phyloP scores from a whole-genome alignment of 2,329 filamentous ascomycete genomes.

The Venturia carpophila region DNA sequence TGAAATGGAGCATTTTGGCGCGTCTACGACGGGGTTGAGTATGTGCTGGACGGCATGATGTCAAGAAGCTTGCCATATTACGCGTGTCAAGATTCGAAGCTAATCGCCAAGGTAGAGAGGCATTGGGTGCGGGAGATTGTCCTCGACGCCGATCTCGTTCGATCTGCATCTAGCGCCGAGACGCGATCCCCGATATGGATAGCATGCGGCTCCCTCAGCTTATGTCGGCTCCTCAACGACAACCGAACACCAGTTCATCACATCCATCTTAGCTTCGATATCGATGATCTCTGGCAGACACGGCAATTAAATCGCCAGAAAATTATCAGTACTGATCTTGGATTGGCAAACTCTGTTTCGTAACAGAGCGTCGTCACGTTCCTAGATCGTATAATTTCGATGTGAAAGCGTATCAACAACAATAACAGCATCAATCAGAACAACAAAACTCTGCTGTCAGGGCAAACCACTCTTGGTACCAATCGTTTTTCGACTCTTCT shows the following conservation, averaged over 20 bases:
- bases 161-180: not conserved
- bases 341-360: too few relatives aligned
- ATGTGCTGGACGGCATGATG: not conserved
- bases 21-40: not conserved
- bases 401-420: not conserved
- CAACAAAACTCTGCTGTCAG: not conserved
- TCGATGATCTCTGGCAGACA: too few relatives aligned
- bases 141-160: not conserved
- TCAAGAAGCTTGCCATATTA: not conserved
- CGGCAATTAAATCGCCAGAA: too few relatives aligned
- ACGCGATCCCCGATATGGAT: not conserved
- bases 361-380: not conserved
- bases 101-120: constrained; percentile 4
- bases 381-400: not conserved
- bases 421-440: not conserved
- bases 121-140: not conserved
- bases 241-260: too few relatives aligned
- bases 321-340: too few relatives aligned
- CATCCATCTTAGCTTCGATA: too few relatives aligned
- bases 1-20: not conserved
- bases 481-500: not conserved
- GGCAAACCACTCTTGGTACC: not conserved
- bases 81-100: not conserved
- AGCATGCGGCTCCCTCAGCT: not conserved
- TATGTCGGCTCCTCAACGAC: too few relatives aligned